A percentile compares a stretch with the other conserved stretches of the same genome.
phyloP scores from a whole-genome alignment of 2,329 filamentous ascomycete species.

The Aspergillus ibericus region DNA sequence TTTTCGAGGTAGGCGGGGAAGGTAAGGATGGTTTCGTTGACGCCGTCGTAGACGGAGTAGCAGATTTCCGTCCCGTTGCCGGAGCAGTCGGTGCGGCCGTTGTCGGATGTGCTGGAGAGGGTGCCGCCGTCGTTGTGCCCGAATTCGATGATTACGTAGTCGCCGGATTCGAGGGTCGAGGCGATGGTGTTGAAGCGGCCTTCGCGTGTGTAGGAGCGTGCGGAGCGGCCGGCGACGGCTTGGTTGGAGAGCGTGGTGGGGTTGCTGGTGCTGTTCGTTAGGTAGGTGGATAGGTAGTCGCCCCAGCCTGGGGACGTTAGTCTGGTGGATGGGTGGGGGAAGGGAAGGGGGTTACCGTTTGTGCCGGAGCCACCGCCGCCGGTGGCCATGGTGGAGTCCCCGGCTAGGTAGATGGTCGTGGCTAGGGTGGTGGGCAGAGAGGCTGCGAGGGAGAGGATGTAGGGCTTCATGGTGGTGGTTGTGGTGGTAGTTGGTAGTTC shows the following conservation, averaged over 20 bases:
- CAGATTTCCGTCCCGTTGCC: constrained; percentile 58
- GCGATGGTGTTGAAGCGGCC: constrained; percentile 62
- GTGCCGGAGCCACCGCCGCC: constrained; percentile 23
- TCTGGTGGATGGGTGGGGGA: neutral
- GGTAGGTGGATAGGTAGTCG: constrained; percentile 56
- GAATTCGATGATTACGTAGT: constrained; percentile 70
- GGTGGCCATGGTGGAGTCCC: constrained; percentile 39
- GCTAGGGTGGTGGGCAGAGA: constrained; percentile 23
- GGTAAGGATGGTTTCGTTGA: constrained; percentile 58
- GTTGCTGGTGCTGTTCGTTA: constrained; percentile 39
- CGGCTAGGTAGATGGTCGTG: constrained; percentile 32
- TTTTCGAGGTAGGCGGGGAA: constrained; percentile 61
- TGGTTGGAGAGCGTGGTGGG: constrained; percentile 58
- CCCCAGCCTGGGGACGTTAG: constrained; percentile 57
- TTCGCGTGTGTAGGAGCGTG: constrained; percentile 66
- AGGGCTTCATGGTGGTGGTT: neutral
- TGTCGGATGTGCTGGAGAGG: constrained; percentile 51
- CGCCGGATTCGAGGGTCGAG: constrained; percentile 54
- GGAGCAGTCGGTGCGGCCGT: constrained; percentile 61
- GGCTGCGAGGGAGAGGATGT: neutral
- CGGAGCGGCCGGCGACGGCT: constrained; percentile 65
- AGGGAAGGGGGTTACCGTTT: constrained; percentile 19
- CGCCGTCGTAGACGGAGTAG: constrained; percentile 52
- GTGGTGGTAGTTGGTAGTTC: neutral
- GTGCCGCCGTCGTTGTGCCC: constrained; percentile 71